phyloP scores from a whole-genome alignment of 371 early-diverging fungal species.

The Fennellomyces sp. region DNA sequence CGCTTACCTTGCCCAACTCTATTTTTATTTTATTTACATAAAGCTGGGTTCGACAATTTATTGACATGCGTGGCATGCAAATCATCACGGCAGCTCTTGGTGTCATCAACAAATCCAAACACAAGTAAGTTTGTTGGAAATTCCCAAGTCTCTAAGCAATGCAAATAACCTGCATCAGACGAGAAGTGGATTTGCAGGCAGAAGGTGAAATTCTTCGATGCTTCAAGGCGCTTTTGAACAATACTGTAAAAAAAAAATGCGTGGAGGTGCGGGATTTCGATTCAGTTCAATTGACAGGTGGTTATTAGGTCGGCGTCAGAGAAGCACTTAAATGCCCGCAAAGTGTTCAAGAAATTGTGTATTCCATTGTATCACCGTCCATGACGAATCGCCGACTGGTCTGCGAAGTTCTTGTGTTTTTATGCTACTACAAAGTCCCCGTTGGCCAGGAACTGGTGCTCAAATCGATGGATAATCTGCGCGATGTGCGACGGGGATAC shows the following conservation, averaged over 20 bases:
- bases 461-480: constrained; percentile 66
- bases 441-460: constrained; percentile 76
- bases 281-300: background rate
- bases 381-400: constrained; percentile 75
- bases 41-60: constrained; percentile 68
- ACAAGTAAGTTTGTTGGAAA: constrained; percentile 34
- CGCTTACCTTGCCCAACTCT: background rate
- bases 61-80: constrained; percentile 71
- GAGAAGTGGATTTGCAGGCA: constrained; percentile 64
- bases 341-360: constrained; percentile 73
- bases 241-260: constrained; percentile 41
- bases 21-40: background rate
- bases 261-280: background rate
- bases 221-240: constrained; percentile 78
- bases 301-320: constrained; percentile 70
- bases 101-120: constrained; percentile 48
- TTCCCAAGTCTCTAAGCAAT: too few species aligned
- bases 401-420: constrained; percentile 79
- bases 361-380: constrained; percentile 77
- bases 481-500: constrained; percentile 55
- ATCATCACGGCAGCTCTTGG: constrained; percentile 65
- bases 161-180: constrained; percentile 35
- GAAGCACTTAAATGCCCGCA: constrained; percentile 74
- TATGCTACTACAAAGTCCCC: constrained; percentile 81
- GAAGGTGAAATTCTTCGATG: constrained; percentile 82